Percentiles rank a stretch among this genome's conserved stretches.
Conservation (phyloP, 108 stramenopile genomes). For the Skeletonema tropicum region DNA sequence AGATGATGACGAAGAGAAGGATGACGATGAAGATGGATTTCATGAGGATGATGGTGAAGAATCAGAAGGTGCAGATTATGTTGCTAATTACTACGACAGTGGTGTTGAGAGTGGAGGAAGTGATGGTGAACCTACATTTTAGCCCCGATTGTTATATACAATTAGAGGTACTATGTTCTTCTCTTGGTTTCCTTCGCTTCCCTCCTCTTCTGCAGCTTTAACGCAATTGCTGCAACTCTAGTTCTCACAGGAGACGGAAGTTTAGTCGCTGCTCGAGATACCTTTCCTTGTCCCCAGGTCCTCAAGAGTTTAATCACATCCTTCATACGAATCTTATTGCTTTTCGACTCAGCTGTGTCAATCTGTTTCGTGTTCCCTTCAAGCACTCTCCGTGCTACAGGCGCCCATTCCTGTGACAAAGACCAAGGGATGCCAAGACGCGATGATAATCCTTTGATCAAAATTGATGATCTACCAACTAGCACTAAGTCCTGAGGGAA, state of each 20-base stretch:
- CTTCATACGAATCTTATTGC: constrained; percentile 60
- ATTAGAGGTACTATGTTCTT: background rate
- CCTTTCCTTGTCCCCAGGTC: constrained; percentile 73
- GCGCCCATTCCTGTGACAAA: constrained; percentile 82
- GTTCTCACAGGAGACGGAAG: constrained; percentile 70
- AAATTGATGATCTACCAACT: constrained; percentile 89
- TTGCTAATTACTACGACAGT: constrained; percentile 69
- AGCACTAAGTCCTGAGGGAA: constrained; percentile 96
- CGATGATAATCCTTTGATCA: constrained; percentile 91
- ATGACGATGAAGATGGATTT: constrained; percentile 45
- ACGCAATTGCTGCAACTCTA: constrained; percentile 53
- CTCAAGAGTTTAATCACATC: constrained; percentile 61
- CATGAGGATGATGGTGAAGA: constrained; percentile 79
- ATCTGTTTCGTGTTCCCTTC: constrained; percentile 15
- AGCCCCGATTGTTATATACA: constrained; percentile 1
- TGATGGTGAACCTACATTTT: constrained; percentile 72
- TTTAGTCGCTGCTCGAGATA: constrained; percentile 41
- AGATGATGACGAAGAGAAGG: constrained; percentile 47
- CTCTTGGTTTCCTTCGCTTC: constrained; percentile 36
- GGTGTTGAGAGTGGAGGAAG: constrained; percentile 69
- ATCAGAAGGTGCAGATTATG: constrained; percentile 69
- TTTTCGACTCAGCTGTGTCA: constrained; percentile 1
- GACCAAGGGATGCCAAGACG: constrained; percentile 90
- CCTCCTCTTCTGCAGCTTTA: constrained; percentile 61
- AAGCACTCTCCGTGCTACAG: constrained; percentile 69